Conservation (phyloP, 2,329 filamentous ascomycete species). For the Lecanosticta acicola region DNA sequence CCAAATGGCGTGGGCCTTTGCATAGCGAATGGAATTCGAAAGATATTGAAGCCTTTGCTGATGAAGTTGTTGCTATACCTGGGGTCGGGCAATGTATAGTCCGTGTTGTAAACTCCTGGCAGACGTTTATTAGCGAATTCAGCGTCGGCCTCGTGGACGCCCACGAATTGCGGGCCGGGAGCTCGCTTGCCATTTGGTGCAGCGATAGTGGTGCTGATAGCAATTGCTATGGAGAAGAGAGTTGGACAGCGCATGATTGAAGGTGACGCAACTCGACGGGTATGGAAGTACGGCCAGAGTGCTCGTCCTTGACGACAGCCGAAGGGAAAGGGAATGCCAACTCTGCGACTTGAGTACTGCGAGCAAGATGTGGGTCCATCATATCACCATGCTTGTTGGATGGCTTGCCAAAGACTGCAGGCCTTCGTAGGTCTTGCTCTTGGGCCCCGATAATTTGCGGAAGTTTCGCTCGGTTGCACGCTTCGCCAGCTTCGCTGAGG, state of each 20-base stretch:
- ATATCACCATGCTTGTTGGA: too few species aligned
- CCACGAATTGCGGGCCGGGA: slow-evolving; percentile 33
- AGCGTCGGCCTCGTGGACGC: slow-evolving; percentile 54
- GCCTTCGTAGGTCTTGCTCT: too few species aligned
- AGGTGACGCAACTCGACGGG: too few species aligned
- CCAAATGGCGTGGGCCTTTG: neutral
- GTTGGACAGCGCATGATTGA: neutral
- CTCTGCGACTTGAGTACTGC: too few species aligned
- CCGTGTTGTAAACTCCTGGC: slow-evolving; percentile 43
- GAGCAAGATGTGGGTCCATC: too few species aligned
- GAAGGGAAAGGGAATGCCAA: too few species aligned
- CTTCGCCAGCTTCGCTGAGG: too few species aligned
- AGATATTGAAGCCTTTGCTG: slow-evolving; percentile 1
- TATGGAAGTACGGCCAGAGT: too few species aligned
- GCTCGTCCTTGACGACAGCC: too few species aligned
- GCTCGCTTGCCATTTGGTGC: neutral
- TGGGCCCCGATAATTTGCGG: too few species aligned
- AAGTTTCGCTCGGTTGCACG: too few species aligned
- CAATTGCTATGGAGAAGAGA: neutral
- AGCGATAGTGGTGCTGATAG: neutral
- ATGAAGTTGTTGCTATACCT: neutral
- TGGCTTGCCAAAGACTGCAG: too few species aligned
- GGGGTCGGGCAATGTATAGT: slow-evolving; percentile 1
- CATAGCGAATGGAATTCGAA: neutral
- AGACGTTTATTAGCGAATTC: slow-evolving; percentile 55